Evolutionary conservation across 805 yeast genomes (phyloP).

Genomic region (Wickerhamiella parazyma): DNA sequence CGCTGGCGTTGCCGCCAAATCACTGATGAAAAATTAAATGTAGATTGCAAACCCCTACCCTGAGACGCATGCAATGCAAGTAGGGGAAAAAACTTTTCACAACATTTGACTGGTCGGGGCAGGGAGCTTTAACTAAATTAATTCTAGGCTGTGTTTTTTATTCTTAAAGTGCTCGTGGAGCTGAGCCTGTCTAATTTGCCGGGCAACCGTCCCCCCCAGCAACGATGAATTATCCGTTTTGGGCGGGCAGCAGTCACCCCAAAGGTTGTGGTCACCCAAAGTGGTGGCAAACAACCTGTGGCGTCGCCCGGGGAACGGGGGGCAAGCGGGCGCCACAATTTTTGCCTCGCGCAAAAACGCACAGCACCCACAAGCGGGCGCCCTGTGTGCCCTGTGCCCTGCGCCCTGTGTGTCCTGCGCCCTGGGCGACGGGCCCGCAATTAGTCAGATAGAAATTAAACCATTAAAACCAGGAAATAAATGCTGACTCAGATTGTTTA

Average conservation of each 20-base stretch:
- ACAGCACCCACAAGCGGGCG: too few relatives aligned
- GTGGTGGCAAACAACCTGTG: neutral
- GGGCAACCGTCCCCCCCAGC: neutral
- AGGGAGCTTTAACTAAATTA: too few relatives aligned
- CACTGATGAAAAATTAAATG: neutral
- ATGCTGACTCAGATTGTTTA: slow-evolving; percentile 10
- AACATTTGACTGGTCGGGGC: neutral
- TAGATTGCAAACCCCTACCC: neutral
- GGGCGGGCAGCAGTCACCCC: neutral
- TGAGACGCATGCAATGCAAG: neutral
- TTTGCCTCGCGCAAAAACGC: neutral
- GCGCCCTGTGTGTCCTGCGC: too few relatives aligned
- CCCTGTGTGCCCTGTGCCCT: too few relatives aligned
- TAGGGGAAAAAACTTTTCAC: neutral
- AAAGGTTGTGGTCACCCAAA: neutral
- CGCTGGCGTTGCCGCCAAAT: neutral
- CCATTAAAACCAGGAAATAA: neutral
- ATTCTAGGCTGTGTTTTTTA: too few relatives aligned
- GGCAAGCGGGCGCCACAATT: neutral
- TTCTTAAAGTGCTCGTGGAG: too few relatives aligned
- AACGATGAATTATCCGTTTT: neutral
- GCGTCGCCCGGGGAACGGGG: neutral
- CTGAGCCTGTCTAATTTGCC: too few relatives aligned
- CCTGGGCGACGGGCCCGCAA: too few relatives aligned
- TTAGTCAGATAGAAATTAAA: neutral